Conservation (phyloP, 1,139 yeast species). For the Zhuliangozyma parablackwelliae region DNA sequence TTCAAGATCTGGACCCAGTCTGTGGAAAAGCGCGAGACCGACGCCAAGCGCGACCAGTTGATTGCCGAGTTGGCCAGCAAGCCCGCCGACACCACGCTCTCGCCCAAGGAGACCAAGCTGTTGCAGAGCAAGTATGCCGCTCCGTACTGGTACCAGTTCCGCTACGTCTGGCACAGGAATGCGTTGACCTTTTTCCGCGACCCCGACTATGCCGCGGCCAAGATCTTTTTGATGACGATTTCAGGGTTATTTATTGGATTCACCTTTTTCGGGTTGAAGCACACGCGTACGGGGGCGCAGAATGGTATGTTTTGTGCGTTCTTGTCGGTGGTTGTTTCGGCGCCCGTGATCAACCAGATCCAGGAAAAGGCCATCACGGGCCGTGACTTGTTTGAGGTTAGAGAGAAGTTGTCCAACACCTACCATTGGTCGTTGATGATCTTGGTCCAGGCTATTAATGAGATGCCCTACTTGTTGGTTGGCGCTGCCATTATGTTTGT, state of each 20-base stretch:
- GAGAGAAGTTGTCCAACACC: constrained; percentile 62
- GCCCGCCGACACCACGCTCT: constrained; percentile 1
- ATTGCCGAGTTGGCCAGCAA: constrained; percentile 13
- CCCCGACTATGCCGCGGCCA: constrained; percentile 41
- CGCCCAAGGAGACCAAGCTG: constrained; percentile 7
- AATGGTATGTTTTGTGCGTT: constrained; percentile 50
- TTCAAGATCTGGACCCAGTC: constrained; percentile 44
- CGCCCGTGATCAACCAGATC: constrained; percentile 45
- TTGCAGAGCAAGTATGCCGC: constrained; percentile 28
- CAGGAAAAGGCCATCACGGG: constrained; percentile 43
- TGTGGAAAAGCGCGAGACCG: constrained; percentile 23
- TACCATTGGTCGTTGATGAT: constrained; percentile 61
- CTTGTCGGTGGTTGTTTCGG: constrained; percentile 44
- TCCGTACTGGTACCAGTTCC: constrained; percentile 32
- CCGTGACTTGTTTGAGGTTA: constrained; percentile 55
- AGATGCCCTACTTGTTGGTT: constrained; percentile 52
- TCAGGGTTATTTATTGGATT: constrained; percentile 53
- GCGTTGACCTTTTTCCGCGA: constrained; percentile 38
- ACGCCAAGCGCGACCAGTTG: constrained; percentile 14
- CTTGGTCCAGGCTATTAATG: constrained; percentile 47
- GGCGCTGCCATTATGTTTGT: constrained; percentile 51
- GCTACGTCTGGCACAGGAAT: constrained; percentile 29
- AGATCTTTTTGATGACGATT: constrained; percentile 37
- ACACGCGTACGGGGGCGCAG: constrained; percentile 46
- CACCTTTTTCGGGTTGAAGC: constrained; percentile 40